Percentiles rank a stretch among this genome's conserved stretches.
Conservation (phyloP, 495 filamentous ascomycete genomes). For the Glonium stellatum region DNA sequence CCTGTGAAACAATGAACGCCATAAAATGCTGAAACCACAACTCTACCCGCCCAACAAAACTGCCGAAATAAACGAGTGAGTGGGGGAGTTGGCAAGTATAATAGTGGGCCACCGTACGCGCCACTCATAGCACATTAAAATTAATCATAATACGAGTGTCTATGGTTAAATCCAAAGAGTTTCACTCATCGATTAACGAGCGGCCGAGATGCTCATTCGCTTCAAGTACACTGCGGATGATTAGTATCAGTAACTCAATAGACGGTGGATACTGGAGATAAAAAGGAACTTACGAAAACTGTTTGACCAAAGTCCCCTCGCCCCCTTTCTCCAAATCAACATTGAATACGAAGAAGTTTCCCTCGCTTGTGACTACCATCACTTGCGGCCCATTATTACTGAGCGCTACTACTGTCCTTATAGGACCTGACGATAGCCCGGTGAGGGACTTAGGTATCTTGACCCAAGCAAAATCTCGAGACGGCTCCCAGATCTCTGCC, state of each 20-base stretch:
- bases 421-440: slow-evolving; percentile 34
- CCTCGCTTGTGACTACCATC: slow-evolving; percentile 96
- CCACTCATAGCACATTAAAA: too few species aligned
- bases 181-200: neutral
- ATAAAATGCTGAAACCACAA: too few species aligned
- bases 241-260: neutral
- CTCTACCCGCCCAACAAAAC: too few species aligned
- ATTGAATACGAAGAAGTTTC: slow-evolving; percentile 87
- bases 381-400: slow-evolving; percentile 87
- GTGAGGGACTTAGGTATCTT: slow-evolving; percentile 67
- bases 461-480: slow-evolving; percentile 91
- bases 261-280: neutral
- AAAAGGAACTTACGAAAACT: slow-evolving; percentile 50
- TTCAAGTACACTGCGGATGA: slow-evolving; percentile 24
- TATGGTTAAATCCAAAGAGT: too few species aligned
- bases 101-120: too few species aligned
- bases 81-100: too few species aligned
- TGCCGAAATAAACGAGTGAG: too few species aligned
- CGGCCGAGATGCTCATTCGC: slow-evolving; percentile 26
- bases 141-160: too few species aligned
- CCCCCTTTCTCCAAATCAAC: slow-evolving; percentile 93
- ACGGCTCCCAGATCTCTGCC: slow-evolving; percentile 95
- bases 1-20: too few species aligned
- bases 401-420: slow-evolving; percentile 90
- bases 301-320: slow-evolving; percentile 84